phyloP scores from a whole-genome alignment of 148 eudicot genomes.

The Rhododendron vialii region DNA sequence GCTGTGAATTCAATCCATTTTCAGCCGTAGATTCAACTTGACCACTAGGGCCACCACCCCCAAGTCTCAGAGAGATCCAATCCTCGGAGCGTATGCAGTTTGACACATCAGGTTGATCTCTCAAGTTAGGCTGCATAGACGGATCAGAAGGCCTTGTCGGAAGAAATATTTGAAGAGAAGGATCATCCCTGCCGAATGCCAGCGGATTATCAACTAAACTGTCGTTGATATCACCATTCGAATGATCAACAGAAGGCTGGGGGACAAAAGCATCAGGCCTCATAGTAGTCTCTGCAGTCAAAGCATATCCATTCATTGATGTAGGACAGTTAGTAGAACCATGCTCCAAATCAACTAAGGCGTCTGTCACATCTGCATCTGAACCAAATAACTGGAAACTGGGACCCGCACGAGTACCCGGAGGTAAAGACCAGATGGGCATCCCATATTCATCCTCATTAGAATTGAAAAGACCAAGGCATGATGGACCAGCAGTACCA shows the following conservation, averaged over 20 bases:
- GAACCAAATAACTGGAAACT: slow-evolving; percentile 82
- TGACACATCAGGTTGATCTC: slow-evolving; percentile 50
- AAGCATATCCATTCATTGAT: slow-evolving; percentile 51
- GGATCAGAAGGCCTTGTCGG: slow-evolving; percentile 74
- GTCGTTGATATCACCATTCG: slow-evolving; percentile 47
- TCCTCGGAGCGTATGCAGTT: slow-evolving; percentile 62
- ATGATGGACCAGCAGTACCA: slow-evolving; percentile 47
- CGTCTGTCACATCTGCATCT: slow-evolving; percentile 53
- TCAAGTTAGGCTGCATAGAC: slow-evolving; percentile 35
- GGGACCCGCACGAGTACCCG: slow-evolving; percentile 52
- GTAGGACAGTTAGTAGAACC: slow-evolving; percentile 45
- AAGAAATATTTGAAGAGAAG: slow-evolving; percentile 91
- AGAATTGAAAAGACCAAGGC: slow-evolving; percentile 52
- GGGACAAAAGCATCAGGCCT: slow-evolving; percentile 43
- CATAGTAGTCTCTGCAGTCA: slow-evolving; percentile 45
- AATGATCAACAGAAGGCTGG: slow-evolving; percentile 34
- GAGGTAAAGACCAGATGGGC: slow-evolving; percentile 67
- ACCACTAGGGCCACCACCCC: slow-evolving; percentile 54
- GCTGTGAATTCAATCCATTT: slow-evolving; percentile 39
- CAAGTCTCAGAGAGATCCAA: slow-evolving; percentile 94
- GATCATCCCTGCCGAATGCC: slow-evolving; percentile 78
- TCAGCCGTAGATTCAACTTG: slow-evolving; percentile 32
- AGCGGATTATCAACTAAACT: slow-evolving; percentile 67
- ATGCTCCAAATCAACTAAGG: slow-evolving; percentile 47
- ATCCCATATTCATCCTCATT: slow-evolving; percentile 66